These are phyloP conservation scores for Wickerhamomyces kurtzmanii DNA, from an alignment of 805 yeast species.

Conservation along the genomic window DNA sequence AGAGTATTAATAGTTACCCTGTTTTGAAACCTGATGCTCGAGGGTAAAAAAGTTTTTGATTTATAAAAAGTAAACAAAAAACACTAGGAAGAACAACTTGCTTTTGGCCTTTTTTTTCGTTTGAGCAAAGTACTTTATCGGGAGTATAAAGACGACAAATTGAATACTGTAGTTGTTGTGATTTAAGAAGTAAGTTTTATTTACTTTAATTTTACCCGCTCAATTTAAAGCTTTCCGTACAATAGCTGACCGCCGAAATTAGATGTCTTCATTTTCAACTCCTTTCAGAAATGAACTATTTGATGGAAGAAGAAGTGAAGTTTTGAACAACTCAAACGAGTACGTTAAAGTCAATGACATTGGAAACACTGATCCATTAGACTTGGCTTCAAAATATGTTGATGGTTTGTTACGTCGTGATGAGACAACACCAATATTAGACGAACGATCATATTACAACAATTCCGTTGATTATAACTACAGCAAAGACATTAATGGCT, in stretches of 20 bases:
- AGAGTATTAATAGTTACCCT: too few relatives aligned
- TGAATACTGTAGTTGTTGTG: too few relatives aligned
- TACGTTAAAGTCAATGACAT: conserved; percentile 20
- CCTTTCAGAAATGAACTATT: conserved; percentile 13
- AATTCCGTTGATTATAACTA: conserved; percentile 62
- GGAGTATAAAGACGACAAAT: too few relatives aligned
- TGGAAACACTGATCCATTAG: conserved; percentile 26
- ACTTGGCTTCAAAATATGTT: conserved; percentile 56
- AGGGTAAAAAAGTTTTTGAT: too few relatives aligned
- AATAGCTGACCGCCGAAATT: not conserved
- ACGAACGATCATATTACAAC: conserved; percentile 37
- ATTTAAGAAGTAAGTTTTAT: too few relatives aligned
- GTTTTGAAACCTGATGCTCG: too few relatives aligned
- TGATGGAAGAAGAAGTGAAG: conserved; percentile 3
- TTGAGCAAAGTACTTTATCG: too few relatives aligned
- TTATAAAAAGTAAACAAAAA: too few relatives aligned
- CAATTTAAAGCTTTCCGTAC: too few relatives aligned
- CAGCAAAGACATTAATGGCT: conserved; percentile 34
- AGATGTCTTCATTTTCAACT: conserved; percentile 14
- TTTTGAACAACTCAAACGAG: conserved; percentile 14
- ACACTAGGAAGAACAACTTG: too few relatives aligned
- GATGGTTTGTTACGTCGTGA: conserved; percentile 47
- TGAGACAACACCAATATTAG: conserved; percentile 44
- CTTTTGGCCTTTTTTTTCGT: too few relatives aligned
- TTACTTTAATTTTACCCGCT: too few relatives aligned